These are phyloP conservation scores for Solanum dulcamara DNA, from an alignment of 257 asterid species.

Conservation along the genomic window DNA sequence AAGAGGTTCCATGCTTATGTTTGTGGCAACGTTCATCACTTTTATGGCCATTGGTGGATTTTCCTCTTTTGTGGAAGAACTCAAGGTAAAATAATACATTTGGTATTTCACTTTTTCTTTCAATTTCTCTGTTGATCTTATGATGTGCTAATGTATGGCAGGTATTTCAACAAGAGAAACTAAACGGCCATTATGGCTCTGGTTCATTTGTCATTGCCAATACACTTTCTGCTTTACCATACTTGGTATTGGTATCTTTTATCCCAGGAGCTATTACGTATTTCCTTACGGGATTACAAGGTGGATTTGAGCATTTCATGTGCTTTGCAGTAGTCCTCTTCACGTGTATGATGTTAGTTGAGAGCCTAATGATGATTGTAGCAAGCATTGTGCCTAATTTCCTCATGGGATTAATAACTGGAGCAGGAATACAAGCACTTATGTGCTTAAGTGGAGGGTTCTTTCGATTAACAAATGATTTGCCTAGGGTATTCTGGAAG, in stretches of 20 bases:
- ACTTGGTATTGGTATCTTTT: conserved; percentile 32
- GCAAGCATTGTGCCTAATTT: conserved; percentile 53
- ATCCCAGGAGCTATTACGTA: conserved; percentile 45
- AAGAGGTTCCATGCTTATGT: conserved; percentile 27
- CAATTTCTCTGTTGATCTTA: neutral
- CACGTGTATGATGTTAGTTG: conserved; percentile 54
- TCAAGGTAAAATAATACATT: conserved; percentile 28
- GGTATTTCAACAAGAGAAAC: conserved; percentile 45
- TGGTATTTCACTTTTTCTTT: neutral
- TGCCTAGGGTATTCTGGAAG: conserved; percentile 47
- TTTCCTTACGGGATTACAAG: conserved; percentile 34
- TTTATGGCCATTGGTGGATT: conserved; percentile 61
- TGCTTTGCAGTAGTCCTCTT: conserved; percentile 34
- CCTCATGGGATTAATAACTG: conserved; percentile 36
- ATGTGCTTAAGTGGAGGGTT: conserved; percentile 65
- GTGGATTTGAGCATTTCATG: conserved; percentile 7
- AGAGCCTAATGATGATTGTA: conserved; percentile 63
- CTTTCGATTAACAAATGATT: conserved; percentile 39
- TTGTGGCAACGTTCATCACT: conserved; percentile 42
- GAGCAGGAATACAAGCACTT: conserved; percentile 48
- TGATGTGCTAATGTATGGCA: neutral
- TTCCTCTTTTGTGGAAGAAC: conserved; percentile 52
- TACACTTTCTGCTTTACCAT: conserved; percentile 41
- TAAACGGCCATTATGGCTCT: conserved; percentile 54
- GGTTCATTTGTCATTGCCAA: conserved; percentile 39